These are phyloP conservation scores for Vachellia collinsii DNA, from an alignment of 306 rosid genomes.

Conservation along the genomic window DNA sequence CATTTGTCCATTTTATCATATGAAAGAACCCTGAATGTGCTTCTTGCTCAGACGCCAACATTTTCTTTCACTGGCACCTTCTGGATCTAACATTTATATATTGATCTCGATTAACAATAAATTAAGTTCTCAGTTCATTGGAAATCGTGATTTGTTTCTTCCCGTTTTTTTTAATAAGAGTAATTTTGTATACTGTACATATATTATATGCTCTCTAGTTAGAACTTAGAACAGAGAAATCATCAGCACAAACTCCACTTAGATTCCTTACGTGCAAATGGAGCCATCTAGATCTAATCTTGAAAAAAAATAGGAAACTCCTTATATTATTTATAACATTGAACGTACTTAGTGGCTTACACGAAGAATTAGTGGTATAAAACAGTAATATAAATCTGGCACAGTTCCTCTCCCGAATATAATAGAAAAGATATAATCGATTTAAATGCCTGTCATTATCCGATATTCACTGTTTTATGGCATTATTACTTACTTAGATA, in stretches of 20 bases:
- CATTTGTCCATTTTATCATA: slow-evolving; percentile 25
- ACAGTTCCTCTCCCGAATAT: not conserved
- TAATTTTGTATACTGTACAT: not conserved
- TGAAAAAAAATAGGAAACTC: not conserved
- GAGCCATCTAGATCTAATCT: not conserved
- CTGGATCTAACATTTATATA: slow-evolving; percentile 30
- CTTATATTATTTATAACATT: too few relatives aligned
- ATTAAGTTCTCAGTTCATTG: slow-evolving; percentile 33
- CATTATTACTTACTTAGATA: too few relatives aligned
- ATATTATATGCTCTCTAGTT: not conserved
- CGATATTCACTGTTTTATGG: too few relatives aligned
- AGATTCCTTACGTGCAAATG: not conserved
- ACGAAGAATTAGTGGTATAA: too few relatives aligned
- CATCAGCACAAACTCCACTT: not conserved
- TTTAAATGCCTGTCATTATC: too few relatives aligned
- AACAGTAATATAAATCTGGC: not conserved
- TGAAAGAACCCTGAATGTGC: slow-evolving; percentile 27
- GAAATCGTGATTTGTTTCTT: slow-evolving; percentile 52
- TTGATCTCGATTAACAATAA: slow-evolving; percentile 31
- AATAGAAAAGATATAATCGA: too few relatives aligned
- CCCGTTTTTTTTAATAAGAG: not conserved
- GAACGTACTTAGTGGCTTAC: not conserved
- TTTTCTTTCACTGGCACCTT: slow-evolving; percentile 42
- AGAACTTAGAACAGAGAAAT: not conserved
- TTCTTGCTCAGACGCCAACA: slow-evolving; percentile 32